These are phyloP conservation scores for Penicillium ochrochloron DNA, from an alignment of 495 filamentous ascomycete species.

Conservation along the genomic window DNA sequence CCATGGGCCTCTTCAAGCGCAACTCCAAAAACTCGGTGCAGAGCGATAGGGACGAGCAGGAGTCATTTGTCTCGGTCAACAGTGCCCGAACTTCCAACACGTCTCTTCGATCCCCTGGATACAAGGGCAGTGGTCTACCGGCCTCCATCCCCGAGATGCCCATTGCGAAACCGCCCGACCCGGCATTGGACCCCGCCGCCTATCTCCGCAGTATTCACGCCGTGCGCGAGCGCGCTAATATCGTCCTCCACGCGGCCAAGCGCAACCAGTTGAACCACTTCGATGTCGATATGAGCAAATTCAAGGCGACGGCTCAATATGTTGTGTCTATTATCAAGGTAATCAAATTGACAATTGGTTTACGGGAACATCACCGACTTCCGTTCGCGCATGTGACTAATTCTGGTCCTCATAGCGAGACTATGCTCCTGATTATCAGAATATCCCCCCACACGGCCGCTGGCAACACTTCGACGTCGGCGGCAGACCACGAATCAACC, in stretches of 20 bases:
- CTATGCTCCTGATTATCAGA: conserved; percentile 81
- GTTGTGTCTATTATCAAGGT: conserved; percentile 98
- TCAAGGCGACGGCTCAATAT: conserved; percentile 85
- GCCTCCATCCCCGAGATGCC: conserved; percentile 65
- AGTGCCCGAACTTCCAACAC: conserved; percentile 58
- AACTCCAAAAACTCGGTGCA: conserved; percentile 60
- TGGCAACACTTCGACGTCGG: conserved; percentile 77
- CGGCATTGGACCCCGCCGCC: conserved; percentile 84
- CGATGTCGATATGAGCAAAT: conserved; percentile 87
- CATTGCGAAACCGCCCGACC: conserved; percentile 86
- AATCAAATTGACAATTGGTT: conserved; percentile 10
- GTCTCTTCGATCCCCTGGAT: conserved; percentile 58
- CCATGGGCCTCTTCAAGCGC: conserved; percentile 69
- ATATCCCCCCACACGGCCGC: conserved; percentile 74
- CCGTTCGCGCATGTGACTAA: conserved; percentile 12
- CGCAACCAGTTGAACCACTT: conserved; percentile 85
- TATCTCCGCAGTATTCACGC: conserved; percentile 91
- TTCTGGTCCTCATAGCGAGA: conserved; percentile 65
- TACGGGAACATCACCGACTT: background rate
- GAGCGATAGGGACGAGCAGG: conserved; percentile 51
- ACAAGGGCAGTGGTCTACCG: conserved; percentile 48
- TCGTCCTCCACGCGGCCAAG: conserved; percentile 78
- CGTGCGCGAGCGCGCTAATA: conserved; percentile 75
- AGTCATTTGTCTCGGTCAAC: conserved; percentile 53
- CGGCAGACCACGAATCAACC: conserved; percentile 67